Conservation (phyloP, 805 yeast species). For the Yamadazyma insecticola region DNA sequence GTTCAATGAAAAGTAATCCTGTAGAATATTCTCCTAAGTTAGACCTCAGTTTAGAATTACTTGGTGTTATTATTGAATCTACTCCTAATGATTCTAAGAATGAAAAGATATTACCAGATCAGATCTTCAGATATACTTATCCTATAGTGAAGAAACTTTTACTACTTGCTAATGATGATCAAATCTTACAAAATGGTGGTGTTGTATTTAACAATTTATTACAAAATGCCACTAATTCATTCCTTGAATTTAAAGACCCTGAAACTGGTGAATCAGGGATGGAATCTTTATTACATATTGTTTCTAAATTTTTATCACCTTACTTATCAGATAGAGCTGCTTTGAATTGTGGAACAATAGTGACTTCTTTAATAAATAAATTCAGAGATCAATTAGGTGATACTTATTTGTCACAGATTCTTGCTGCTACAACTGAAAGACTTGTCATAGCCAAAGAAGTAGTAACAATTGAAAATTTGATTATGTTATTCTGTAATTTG, state of each 20-base stretch:
- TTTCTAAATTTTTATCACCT: slow-evolving; percentile 68
- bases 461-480: slow-evolving; percentile 70
- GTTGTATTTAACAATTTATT: slow-evolving; percentile 66
- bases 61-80: slow-evolving; percentile 46
- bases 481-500: slow-evolving; percentile 71
- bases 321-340: slow-evolving; percentile 77
- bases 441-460: slow-evolving; percentile 63
- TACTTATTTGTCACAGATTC: slow-evolving; percentile 49
- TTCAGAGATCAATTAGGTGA: slow-evolving; percentile 36
- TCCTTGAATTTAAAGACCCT: slow-evolving; percentile 28
- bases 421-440: slow-evolving; percentile 68
- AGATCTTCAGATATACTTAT: slow-evolving; percentile 39
- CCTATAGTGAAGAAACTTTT: slow-evolving; percentile 40
- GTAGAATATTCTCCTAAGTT: slow-evolving; percentile 59
- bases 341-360: slow-evolving; percentile 65
- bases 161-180: slow-evolving; percentile 59
- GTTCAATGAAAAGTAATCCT: slow-evolving; percentile 11
- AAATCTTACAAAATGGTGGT: slow-evolving; percentile 70
- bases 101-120: slow-evolving; percentile 26
- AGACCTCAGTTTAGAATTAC: slow-evolving; percentile 53
- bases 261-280: slow-evolving; percentile 42
- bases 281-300: slow-evolving; percentile 55
- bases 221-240: slow-evolving; percentile 30
- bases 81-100: slow-evolving; percentile 23
- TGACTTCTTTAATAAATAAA: slow-evolving; percentile 53